phyloP scores from a whole-genome alignment of 2,329 filamentous ascomycete genomes.

The Xylariaceae sp. region DNA sequence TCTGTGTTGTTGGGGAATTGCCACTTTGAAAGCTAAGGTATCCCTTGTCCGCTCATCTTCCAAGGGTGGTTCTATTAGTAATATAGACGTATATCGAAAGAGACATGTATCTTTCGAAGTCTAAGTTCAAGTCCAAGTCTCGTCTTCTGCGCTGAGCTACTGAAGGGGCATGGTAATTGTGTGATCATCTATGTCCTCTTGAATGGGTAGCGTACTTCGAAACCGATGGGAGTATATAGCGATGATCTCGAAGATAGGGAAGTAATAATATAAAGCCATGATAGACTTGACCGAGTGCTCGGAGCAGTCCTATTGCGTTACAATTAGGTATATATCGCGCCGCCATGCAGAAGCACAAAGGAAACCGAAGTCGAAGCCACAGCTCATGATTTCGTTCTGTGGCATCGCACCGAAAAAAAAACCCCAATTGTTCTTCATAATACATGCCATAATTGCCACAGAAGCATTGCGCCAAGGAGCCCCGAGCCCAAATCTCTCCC shows the following conservation, averaged over 20 bases:
- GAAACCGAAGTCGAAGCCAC: conserved; percentile 16
- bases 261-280: conserved; percentile 13
- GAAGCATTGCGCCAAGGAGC: conserved; percentile 4
- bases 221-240: conserved; percentile 23
- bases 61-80: conserved; percentile 12
- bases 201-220: conserved; percentile 1
- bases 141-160: not conserved
- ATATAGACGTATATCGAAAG: conserved; percentile 28
- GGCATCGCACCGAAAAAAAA: conserved; percentile 24
- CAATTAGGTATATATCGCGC: conserved; percentile 23
- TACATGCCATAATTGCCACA: conserved; percentile 19
- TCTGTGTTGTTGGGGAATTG: conserved; percentile 3
- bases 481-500: not conserved
- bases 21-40: conserved; percentile 11
- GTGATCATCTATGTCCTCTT: conserved; percentile 1
- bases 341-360: conserved; percentile 23
- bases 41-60: conserved; percentile 12
- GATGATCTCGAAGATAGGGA: conserved; percentile 9
- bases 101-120: conserved; percentile 16
- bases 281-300: conserved; percentile 17
- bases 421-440: conserved; percentile 29
- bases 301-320: conserved; percentile 17
- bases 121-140: not conserved
- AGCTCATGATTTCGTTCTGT: conserved; percentile 19
- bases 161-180: not conserved